Evolutionary conservation across 108 stramenopile genomes (phyloP), one percentile per base, ranked within the genome.

Genomic region (Mayamaea pseudoterrestris): DNA sequence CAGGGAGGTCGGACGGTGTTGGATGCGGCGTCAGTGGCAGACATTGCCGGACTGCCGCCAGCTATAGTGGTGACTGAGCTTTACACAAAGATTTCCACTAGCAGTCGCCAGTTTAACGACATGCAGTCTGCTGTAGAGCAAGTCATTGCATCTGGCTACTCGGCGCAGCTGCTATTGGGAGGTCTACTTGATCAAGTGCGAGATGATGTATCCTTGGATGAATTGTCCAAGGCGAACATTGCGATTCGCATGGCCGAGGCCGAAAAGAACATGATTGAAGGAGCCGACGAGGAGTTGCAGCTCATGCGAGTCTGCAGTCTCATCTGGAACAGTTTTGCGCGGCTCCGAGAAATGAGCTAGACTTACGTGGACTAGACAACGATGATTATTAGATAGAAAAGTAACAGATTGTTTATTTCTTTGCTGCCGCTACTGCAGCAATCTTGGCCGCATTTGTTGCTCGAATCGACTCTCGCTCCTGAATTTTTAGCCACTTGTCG

Each of bases 281-380:
- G 95, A n/a, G 90, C 90, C 11, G 89, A 88, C 65, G 98, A 98
- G 56, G 50, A 66, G 24, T 69, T 99, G 68, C 96, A 97, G 59
- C 70, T 98, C 44, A 64, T 93, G 80, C 80, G 84, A 12, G 86
- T 95, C 12, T 83, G 87, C 39, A 77, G 81, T 13, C 47, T 76
- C 36, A 78, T 76, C 13, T 52, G 84, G 57, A 52, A 61, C 35
- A 82, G 80, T 43, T 59, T 79, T 42, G 22, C 37, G 4, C 44
- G 44, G 12, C 32, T 34, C 12, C 32, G 12, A 34, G 12, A 12
- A 34, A 34, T 11, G 8, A 34, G 12, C 8, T 34, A 12, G 12
- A 12, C 8, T 11, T 11, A 34, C 11, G 32, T 34, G 11, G 32
- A 12, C 11, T 8, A 34, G 32, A 34, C 32, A 34, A 11, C 32